These are phyloP conservation scores for Tolypocladium tropicale DNA, from an alignment of 2,329 filamentous ascomycete species.

Conservation along the genomic window DNA sequence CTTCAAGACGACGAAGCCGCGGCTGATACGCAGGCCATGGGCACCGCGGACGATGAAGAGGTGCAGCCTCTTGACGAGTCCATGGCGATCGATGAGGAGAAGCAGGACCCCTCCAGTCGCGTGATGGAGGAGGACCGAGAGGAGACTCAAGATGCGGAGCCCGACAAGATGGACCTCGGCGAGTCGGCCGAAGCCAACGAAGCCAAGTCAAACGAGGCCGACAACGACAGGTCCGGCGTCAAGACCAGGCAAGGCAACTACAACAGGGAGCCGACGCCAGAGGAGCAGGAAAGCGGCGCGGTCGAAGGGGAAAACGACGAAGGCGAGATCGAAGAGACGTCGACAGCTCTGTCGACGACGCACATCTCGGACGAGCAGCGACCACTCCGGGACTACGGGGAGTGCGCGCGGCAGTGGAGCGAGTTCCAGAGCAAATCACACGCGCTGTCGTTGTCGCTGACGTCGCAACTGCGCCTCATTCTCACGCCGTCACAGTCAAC, in stretches of 20 bases:
- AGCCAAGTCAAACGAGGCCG: conserved; percentile 29
- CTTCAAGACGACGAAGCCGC: conserved; percentile 71
- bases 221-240: conserved; percentile 49
- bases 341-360: conserved; percentile 59
- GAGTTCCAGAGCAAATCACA: conserved; percentile 78
- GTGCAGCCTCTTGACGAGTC: conserved; percentile 76
- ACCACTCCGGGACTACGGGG: conserved; percentile 36
- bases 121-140: conserved; percentile 43
- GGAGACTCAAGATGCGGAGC: conserved; percentile 31
- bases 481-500: conserved; percentile 89
- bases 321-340: conserved; percentile 38
- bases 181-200: conserved; percentile 26
- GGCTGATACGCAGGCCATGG: conserved; percentile 85
- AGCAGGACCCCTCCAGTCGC: conserved; percentile 36
- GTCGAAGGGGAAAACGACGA: conserved; percentile 41
- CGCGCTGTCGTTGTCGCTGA: conserved; percentile 76
- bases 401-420: conserved; percentile 69
- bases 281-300: conserved; percentile 23
- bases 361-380: conserved; percentile 46
- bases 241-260: conserved; percentile 49
- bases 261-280: conserved; percentile 37
- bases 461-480: conserved; percentile 91
- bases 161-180: conserved; percentile 33
- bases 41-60: conserved; percentile 79
- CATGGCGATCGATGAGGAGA: conserved; percentile 72